phyloP scores from a whole-genome alignment of 2,329 filamentous ascomycete genomes.

The Aureobasidium uvarum region DNA sequence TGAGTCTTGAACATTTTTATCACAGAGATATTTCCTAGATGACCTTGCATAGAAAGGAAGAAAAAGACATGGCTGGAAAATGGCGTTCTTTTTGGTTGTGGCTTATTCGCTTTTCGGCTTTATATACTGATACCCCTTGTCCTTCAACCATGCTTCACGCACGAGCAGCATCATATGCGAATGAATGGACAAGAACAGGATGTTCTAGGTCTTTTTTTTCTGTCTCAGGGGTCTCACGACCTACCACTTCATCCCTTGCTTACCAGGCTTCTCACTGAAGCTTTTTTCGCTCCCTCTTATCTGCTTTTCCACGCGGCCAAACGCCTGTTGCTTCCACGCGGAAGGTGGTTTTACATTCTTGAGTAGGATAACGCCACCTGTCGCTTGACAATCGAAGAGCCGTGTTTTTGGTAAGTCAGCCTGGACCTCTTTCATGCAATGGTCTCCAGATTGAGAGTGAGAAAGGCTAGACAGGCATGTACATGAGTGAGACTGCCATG shows the following conservation, averaged over 20 bases:
- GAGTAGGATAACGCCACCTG: background rate
- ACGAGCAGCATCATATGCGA: no score
- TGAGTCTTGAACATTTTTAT: background rate
- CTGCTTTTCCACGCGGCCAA: background rate
- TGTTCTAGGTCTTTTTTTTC: background rate
- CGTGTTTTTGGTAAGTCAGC: conserved; percentile 1
- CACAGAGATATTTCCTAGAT: background rate
- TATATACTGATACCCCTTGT: background rate
- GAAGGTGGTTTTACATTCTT: background rate
- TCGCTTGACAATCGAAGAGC: background rate
- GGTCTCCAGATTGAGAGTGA: background rate
- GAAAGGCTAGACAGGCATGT: conserved; percentile 3
- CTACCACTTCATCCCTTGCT: conserved; percentile 9
- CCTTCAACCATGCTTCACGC: background rate
- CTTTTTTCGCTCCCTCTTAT: background rate
- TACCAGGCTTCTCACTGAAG: background rate
- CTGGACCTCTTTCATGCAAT: background rate
- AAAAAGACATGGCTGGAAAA: conserved; percentile 9
- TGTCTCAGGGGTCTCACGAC: background rate
- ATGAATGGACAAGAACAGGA: background rate
- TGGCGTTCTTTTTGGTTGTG: background rate
- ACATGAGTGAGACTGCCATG: background rate
- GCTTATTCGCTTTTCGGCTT: background rate
- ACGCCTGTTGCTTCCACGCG: background rate
- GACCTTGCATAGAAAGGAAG: conserved; percentile 4